phyloP scores from a whole-genome alignment of 1,284 basidiomycete species.

The Cryptococcus depauperatus region DNA sequence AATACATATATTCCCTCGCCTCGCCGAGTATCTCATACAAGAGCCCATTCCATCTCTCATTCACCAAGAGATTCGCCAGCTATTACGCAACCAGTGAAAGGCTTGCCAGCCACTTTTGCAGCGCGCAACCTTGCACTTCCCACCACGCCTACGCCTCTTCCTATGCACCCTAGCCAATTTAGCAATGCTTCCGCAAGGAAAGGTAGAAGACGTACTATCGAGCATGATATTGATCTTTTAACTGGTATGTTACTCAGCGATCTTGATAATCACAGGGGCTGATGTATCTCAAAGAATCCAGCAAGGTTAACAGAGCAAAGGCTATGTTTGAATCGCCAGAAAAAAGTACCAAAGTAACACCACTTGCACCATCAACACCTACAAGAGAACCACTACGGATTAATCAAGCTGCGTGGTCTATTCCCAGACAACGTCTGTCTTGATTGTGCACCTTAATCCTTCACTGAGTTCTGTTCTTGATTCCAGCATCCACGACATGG shows the following conservation, averaged over 20 bases:
- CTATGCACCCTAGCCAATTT: slow-evolving; percentile 35
- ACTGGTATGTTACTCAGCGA: slow-evolving; percentile 25
- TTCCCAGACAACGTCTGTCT: slow-evolving; percentile 17
- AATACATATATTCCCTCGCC: slow-evolving; percentile 5
- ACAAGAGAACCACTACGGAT: slow-evolving; percentile 9
- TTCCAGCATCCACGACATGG: too few relatives aligned
- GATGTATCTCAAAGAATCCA: slow-evolving; percentile 18
- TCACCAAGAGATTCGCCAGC: slow-evolving; percentile 9
- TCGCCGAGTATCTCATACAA: slow-evolving; percentile 7
- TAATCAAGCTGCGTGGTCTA: slow-evolving; percentile 10
- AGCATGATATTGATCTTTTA: slow-evolving; percentile 40
- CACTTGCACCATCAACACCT: slow-evolving; percentile 8
- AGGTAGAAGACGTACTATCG: slow-evolving; percentile 39
- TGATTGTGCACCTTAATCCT: neutral
- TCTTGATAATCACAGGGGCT: neutral
- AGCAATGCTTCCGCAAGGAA: slow-evolving; percentile 27
- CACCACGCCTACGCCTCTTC: slow-evolving; percentile 30
- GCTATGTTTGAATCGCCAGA: slow-evolving; percentile 24
- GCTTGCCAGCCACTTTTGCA: slow-evolving; percentile 28
- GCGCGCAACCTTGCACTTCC: slow-evolving; percentile 33
- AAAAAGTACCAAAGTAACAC: slow-evolving; percentile 1
- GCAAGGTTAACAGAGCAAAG: slow-evolving; percentile 24
- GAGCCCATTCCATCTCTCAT: slow-evolving; percentile 17
- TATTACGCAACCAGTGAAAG: slow-evolving; percentile 8
- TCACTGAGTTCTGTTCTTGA: neutral